A percentile compares a stretch with the other conserved stretches of the same genome.
Evolutionary conservation across 305 asterid species (phyloP).

Genomic region (Caryopteris hybrid): DNA sequence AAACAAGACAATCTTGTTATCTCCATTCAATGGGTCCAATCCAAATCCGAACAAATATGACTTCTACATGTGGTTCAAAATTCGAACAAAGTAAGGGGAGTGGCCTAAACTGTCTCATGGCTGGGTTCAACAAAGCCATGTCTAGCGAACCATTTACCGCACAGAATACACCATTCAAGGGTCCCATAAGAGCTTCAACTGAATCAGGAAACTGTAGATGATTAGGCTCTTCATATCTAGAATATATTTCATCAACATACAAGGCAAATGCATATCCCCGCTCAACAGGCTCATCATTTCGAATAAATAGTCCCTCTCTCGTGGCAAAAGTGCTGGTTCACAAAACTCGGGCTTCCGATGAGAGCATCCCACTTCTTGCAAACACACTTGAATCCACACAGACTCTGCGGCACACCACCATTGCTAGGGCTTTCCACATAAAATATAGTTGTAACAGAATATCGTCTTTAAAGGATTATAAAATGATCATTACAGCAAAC

Average conservation of each 20-base stretch:
- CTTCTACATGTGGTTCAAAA: not conserved
- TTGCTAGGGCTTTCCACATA: slow-evolving; percentile 13
- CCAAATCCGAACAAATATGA: slow-evolving; percentile 28
- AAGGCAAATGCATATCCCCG: slow-evolving; percentile 18
- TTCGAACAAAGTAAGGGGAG: slow-evolving; percentile 9
- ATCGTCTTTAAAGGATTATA: no score
- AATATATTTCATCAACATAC: slow-evolving; percentile 16
- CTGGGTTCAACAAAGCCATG: slow-evolving; percentile 28
- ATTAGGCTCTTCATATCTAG: slow-evolving; percentile 22
- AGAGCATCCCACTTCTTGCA: slow-evolving; percentile 28
- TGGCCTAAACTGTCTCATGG: slow-evolving; percentile 30
- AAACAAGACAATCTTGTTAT: slow-evolving; percentile 26
- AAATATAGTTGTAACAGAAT: no score
- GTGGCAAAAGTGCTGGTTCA: slow-evolving; percentile 19
- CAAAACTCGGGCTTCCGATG: slow-evolving; percentile 22
- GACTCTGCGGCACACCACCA: slow-evolving; percentile 16
- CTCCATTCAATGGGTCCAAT: slow-evolving; percentile 22
- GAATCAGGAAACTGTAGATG: slow-evolving; percentile 21
- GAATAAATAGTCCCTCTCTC: slow-evolving; percentile 25
- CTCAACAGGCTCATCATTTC: not conserved
- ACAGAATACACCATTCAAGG: slow-evolving; percentile 29
- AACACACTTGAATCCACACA: slow-evolving; percentile 25
- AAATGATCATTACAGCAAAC: no score
- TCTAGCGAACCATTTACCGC: not conserved
- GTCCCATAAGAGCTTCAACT: slow-evolving; percentile 25